Base-by-base conservation (phyloP, 371 early-diverging fungal species). In the Apophysomyces sp. region DNA sequence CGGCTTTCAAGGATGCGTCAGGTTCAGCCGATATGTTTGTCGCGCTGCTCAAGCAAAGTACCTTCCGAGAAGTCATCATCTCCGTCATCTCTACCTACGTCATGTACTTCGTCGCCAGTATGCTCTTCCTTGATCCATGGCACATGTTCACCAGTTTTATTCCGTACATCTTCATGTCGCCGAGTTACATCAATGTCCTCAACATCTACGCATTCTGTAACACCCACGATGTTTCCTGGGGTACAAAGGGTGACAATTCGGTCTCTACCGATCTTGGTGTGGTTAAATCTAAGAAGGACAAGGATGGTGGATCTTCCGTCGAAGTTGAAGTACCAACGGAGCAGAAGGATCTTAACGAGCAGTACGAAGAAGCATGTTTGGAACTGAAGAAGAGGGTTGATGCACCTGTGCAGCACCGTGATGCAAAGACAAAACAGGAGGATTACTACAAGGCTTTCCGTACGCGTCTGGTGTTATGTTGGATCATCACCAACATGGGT, bases 401-500 rank as follows among this genome's bases (percentile, higher is more conserved):
- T 12, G 85, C 78, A 52, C 81, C 75, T 41, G 86, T 78, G 32
- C 74, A 79, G 32, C 74, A 89, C 56, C 85, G 89, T 36, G 94
- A 92, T 72, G 86, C 87, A 32, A 82, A 85, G 61, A 92, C 92
- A 4, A 93, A 92, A 67, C 89, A 88, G 71, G 94, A 95, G 61
- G 98, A 98, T 68, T 88, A 91, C 68, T 95, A 94, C 81, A 88
- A 90, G 64, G 77, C 84, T 66, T 94, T 95, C 86, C 89, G 98
- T 66, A 96, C 97, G 1, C 77, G 86, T 21, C 74, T 95, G 13
- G 84, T 98, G 12, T 69, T 96, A 13, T 67, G 76, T 21, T 98
- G 97, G 97, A 86, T 94, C 66, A 73, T 92, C 61, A 78, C 88
- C 52, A 98, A 98, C 65, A 83, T 86, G 24, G 63, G 88, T 5